Evolutionary conservation across 345 rosid species (phyloP).

Genomic region (Gossypium turneri): DNA sequence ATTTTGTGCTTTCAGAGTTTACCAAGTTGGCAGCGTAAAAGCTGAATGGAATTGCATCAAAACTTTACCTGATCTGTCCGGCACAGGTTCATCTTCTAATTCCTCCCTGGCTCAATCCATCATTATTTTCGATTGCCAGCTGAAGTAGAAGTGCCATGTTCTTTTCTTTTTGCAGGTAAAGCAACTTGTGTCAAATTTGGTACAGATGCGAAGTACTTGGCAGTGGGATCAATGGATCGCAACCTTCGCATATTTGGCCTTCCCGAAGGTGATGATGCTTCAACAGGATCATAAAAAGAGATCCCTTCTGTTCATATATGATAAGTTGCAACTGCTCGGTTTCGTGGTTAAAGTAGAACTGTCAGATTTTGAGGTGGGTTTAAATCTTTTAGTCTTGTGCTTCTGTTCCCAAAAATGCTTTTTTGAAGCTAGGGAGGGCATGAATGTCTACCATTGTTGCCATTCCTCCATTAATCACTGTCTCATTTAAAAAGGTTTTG

Average conservation of each 20-base stretch:
- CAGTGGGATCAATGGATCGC: constrained; percentile 92
- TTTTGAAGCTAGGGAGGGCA: background rate
- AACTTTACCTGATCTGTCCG: constrained; percentile 92
- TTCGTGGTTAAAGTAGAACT: background rate
- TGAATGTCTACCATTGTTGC: background rate
- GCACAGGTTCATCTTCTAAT: constrained; percentile 54
- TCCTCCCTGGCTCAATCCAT: background rate
- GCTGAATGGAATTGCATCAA: constrained; percentile 89
- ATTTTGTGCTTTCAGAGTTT: constrained; percentile 46
- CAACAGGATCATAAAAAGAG: constrained; percentile 35
- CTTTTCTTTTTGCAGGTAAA: constrained; percentile 44
- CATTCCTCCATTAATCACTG: background rate
- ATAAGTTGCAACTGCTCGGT: background rate
- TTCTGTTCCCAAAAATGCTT: background rate
- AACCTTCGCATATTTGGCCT: constrained; percentile 79
- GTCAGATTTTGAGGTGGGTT: background rate
- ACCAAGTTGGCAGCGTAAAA: constrained; percentile 88
- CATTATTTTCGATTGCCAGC: background rate
- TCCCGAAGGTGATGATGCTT: constrained; percentile 44
- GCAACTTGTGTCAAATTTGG: constrained; percentile 75
- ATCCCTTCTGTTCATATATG: background rate
- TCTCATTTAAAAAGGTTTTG: background rate
- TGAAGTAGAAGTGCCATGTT: background rate
- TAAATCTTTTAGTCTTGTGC: constrained; percentile 1
- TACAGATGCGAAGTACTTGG: constrained; percentile 71